Evolutionary conservation across 116 monocot species (phyloP).

Genomic region (Iris pallida): DNA sequence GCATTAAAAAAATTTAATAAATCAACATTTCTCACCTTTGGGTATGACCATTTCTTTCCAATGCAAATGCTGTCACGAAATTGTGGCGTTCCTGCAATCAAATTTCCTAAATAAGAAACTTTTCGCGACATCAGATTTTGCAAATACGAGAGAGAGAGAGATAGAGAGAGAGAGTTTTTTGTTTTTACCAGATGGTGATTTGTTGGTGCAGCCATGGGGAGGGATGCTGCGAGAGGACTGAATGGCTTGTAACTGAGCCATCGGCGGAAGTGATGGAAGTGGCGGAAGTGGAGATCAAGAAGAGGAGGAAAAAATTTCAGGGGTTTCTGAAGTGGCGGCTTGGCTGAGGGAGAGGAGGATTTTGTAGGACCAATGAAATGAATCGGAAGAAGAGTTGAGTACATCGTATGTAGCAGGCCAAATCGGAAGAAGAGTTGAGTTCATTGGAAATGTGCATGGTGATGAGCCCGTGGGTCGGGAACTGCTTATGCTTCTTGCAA

Average conservation of each 20-base stretch:
- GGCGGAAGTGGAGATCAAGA: too few species aligned
- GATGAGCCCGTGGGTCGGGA: constrained; percentile 97
- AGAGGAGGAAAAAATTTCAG: too few species aligned
- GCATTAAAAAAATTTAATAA: background rate
- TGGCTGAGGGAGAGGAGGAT: too few species aligned
- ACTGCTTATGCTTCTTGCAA: constrained; percentile 71
- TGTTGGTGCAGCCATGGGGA: background rate
- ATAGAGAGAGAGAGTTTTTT: background rate
- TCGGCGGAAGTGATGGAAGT: background rate
- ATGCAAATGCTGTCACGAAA: background rate
- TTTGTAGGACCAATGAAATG: too few species aligned
- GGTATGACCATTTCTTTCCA: background rate
- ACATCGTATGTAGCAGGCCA: too few species aligned
- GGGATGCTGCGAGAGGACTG: background rate
- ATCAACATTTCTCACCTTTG: background rate
- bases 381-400: too few species aligned
- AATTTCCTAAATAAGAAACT: background rate
- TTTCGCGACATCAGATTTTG: too few species aligned
- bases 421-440: too few species aligned
- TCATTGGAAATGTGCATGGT: constrained; percentile 93
- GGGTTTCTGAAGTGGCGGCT: too few species aligned
- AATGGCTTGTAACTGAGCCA: constrained; percentile 25
- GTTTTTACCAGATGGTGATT: background rate
- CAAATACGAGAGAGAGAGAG: background rate
- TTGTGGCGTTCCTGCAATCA: background rate